These are phyloP conservation scores for Mortierella sp. DNA, from an alignment of 371 early-diverging fungal species.

Conservation along the genomic window DNA sequence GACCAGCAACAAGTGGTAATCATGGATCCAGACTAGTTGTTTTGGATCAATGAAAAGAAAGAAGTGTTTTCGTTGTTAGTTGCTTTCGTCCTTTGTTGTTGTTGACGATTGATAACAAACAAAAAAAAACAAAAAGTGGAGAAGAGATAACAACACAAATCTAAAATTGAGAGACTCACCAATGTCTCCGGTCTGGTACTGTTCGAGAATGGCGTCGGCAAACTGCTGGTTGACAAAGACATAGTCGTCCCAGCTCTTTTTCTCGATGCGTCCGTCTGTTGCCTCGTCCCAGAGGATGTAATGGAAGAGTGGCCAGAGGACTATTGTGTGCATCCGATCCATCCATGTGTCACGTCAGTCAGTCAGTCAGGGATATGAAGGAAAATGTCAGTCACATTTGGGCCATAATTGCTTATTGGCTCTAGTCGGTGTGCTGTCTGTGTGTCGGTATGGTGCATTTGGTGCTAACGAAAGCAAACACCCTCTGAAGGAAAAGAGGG, in stretches of 20 bases:
- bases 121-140: not conserved
- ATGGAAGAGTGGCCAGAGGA: slow-evolving; percentile 99
- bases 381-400: slow-evolving; percentile 7
- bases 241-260: slow-evolving; percentile 89
- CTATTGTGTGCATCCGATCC: slow-evolving; percentile 43
- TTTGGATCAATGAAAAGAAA: not conserved
- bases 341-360: slow-evolving; percentile 20
- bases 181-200: slow-evolving; percentile 87
- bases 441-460: not conserved
- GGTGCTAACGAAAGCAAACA: not conserved
- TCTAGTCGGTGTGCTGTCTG: not conserved
- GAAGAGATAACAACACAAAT: not conserved
- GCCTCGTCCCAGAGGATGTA: slow-evolving; percentile 94
- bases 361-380: not conserved
- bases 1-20: slow-evolving; percentile 95
- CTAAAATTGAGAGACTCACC: slow-evolving; percentile 62
- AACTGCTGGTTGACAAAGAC: slow-evolving; percentile 88
- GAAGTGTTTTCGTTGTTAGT: not conserved
- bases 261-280: slow-evolving; percentile 76
- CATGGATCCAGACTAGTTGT: slow-evolving; percentile 95
- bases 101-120: not conserved
- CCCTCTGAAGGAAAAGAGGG: not conserved
- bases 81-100: too few species aligned
- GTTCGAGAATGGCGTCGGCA: slow-evolving; percentile 81
- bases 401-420: not conserved